Conservation (phyloP, 164 flowering plant genomes). For the Macadamia tetraphylla region DNA sequence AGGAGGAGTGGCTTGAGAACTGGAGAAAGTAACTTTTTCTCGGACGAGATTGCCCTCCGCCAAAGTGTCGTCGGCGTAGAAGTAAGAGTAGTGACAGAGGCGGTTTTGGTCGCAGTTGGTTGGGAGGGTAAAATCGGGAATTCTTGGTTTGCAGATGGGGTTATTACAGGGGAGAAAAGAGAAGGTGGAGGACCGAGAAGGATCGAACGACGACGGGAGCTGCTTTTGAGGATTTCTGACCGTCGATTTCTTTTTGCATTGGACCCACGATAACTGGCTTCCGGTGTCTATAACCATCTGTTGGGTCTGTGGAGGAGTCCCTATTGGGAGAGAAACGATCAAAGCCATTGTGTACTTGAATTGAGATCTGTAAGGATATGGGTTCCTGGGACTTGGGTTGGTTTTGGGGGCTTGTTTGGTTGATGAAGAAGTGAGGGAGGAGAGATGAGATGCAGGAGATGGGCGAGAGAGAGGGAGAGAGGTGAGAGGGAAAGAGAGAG, state of each 20-base stretch:
- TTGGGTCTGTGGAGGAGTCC: constrained; percentile 76
- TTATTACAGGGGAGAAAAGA: constrained; percentile 60
- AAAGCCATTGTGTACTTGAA: constrained; percentile 65
- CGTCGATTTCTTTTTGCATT: constrained; percentile 34
- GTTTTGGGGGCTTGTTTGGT: constrained; percentile 5
- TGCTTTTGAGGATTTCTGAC: constrained; percentile 22
- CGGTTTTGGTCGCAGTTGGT: constrained; percentile 62
- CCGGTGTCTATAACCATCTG: constrained; percentile 79
- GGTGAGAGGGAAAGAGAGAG: constrained; percentile 31
- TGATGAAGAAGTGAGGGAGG: constrained; percentile 3
- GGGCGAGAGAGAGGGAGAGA: constrained; percentile 29
- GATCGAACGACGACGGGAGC: constrained; percentile 47
- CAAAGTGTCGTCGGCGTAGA: constrained; percentile 76
- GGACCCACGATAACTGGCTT: constrained; percentile 80
- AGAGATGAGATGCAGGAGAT: constrained; percentile 6
- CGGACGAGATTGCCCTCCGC: constrained; percentile 81
- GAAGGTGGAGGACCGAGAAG: constrained; percentile 78
- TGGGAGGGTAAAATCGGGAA: constrained; percentile 73
- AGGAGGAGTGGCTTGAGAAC: constrained; percentile 47
- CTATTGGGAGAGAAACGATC: constrained; percentile 55
- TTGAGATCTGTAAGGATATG: constrained; percentile 21
- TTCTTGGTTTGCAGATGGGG: constrained; percentile 62
- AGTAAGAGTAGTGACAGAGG: constrained; percentile 76
- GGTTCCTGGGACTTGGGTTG: constrained; percentile 1
- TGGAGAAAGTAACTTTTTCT: constrained; percentile 45